These are phyloP conservation scores for Penicillium goetzii DNA, from an alignment of 495 filamentous ascomycete genomes.

Conservation along the genomic window DNA sequence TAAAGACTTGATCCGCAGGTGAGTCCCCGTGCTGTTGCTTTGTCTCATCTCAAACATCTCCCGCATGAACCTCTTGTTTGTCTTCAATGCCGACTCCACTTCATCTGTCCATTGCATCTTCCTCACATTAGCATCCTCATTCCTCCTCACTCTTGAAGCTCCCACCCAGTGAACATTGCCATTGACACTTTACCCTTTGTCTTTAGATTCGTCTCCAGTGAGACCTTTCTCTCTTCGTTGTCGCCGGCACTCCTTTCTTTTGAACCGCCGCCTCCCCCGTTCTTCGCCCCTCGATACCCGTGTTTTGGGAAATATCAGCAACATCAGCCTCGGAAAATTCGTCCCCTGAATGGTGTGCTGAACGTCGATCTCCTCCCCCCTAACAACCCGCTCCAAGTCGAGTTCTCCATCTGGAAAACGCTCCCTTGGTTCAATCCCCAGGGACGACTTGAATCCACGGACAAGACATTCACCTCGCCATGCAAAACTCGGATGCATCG, in stretches of 20 bases:
- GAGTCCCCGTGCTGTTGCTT: slow-evolving; percentile 17
- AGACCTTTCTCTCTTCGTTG: slow-evolving; percentile 23
- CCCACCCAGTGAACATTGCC: slow-evolving; percentile 40
- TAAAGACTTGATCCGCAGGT: slow-evolving; percentile 33
- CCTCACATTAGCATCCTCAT: slow-evolving; percentile 15
- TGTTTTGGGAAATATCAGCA: background rate
- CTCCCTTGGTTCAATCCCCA: background rate
- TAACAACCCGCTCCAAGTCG: background rate
- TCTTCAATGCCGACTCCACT: background rate
- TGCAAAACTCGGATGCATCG: slow-evolving; percentile 77
- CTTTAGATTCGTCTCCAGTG: slow-evolving; percentile 37
- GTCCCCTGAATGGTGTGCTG: slow-evolving; percentile 25
- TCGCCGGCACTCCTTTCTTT: slow-evolving; percentile 14
- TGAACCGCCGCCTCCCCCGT: slow-evolving; percentile 7
- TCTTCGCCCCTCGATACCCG: slow-evolving; percentile 3
- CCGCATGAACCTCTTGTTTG: background rate
- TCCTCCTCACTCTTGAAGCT: background rate
- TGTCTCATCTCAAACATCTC: background rate
- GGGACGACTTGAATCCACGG: slow-evolving; percentile 4
- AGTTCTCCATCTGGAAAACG: slow-evolving; percentile 1
- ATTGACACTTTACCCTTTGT: slow-evolving; percentile 30
- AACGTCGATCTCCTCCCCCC: slow-evolving; percentile 11
- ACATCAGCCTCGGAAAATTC: background rate
- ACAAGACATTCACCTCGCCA: slow-evolving; percentile 56
- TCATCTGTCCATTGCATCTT: background rate